A percentile compares a stretch with the other conserved stretches of the same genome.
Evolutionary conservation across 768 basidiomycete species (phyloP).

Genomic region (Phylloporus sp.): DNA sequence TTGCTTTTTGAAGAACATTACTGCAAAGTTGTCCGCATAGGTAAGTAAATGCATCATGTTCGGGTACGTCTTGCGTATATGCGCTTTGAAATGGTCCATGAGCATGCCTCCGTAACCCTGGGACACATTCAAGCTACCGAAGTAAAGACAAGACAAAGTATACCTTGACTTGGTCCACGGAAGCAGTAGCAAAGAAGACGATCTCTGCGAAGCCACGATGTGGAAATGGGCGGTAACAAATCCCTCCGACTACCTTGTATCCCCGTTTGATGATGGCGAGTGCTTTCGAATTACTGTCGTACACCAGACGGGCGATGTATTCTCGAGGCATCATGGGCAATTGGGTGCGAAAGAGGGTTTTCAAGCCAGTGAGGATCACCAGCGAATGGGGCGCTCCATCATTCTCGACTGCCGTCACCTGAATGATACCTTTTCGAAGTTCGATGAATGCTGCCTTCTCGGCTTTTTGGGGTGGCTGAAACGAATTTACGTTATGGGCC

Average conservation of each 20-base stretch:
- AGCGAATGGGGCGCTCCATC: constrained; percentile 70
- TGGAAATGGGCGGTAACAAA: constrained; percentile 94
- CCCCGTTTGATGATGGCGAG: constrained; percentile 95
- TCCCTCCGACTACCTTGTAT: constrained; percentile 94
- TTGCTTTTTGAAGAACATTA: constrained; percentile 99
- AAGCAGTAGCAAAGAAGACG: constrained; percentile 96
- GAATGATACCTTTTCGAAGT: constrained; percentile 76
- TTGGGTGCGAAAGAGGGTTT: constrained; percentile 95
- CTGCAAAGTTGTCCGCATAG: constrained; percentile 98
- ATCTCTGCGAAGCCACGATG: constrained; percentile 96
- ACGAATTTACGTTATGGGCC: constrained; percentile 5
- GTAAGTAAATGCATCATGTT: constrained; percentile 93
- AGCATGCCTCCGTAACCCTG: constrained; percentile 97
- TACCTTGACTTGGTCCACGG: constrained; percentile 96
- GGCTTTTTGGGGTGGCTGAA: constrained; percentile 49
- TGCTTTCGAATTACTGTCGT: constrained; percentile 86
- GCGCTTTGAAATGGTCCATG: constrained; percentile 97
- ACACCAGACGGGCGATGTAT: constrained; percentile 94
- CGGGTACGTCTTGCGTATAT: constrained; percentile 78
- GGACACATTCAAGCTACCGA: neutral
- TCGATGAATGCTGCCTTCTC: constrained; percentile 81
- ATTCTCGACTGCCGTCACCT: constrained; percentile 80
- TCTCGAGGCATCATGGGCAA: constrained; percentile 98
- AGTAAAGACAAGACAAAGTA: constrained; percentile 9
- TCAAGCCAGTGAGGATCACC: constrained; percentile 89